phyloP scores from a whole-genome alignment of 495 filamentous ascomycete species.

The Xylaria acuta region DNA sequence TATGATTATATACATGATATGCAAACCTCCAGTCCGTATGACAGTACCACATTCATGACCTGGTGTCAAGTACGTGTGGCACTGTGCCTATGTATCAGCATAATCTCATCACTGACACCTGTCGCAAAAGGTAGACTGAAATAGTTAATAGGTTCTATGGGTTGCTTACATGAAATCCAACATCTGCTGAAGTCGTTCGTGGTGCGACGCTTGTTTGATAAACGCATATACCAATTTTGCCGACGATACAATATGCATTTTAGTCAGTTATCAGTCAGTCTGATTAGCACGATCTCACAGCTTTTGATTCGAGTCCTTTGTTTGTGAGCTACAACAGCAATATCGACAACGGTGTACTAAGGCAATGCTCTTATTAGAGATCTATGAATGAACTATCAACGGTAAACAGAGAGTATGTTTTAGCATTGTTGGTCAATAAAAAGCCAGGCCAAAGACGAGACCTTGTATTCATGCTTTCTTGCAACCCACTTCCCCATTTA shows the following conservation, averaged over 20 bases:
- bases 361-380: not conserved
- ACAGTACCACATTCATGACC: too few relatives aligned
- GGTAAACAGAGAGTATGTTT: not conserved
- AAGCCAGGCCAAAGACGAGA: not conserved
- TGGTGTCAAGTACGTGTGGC: too few relatives aligned
- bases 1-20: too few relatives aligned
- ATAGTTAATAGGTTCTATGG: too few relatives aligned
- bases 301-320: not conserved
- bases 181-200: not conserved
- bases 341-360: not conserved
- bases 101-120: too few relatives aligned
- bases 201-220: not conserved
- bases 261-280: too few relatives aligned
- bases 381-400: not conserved
- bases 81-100: too few relatives aligned
- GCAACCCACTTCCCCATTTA: not conserved
- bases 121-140: too few relatives aligned
- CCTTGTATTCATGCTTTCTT: not conserved
- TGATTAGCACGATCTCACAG: not conserved
- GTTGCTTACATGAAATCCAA: too few relatives aligned
- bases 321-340: not conserved
- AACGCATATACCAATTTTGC: not conserved
- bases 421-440: not conserved
- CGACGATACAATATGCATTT: not conserved
- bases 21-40: too few relatives aligned